These are phyloP conservation scores for Arabidopsis lyrata DNA, from an alignment of 441 rosid genomes.

Conservation along the genomic window DNA sequence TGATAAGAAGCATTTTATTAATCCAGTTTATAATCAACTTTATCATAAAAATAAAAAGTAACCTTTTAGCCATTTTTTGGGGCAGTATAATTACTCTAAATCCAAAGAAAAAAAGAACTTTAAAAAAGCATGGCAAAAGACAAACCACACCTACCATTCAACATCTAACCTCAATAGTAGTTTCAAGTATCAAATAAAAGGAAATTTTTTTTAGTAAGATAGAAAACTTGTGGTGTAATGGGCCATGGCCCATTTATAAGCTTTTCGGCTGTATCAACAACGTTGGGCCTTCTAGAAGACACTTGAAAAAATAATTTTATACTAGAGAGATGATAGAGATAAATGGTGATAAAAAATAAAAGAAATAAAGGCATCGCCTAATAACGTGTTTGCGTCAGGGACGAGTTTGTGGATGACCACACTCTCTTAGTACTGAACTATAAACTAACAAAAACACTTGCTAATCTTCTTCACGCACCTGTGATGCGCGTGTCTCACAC, in stretches of 20 bases:
- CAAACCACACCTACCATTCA: not conserved
- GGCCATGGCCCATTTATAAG: slow-evolving; percentile 18
- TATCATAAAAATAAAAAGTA: no score
- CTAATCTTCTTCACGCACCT: slow-evolving; percentile 12
- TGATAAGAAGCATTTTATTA: not conserved
- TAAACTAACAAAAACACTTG: slow-evolving; percentile 29
- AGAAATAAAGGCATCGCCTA: slow-evolving; percentile 34
- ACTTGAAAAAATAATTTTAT: no score
- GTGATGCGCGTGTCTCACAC: slow-evolving; percentile 2
- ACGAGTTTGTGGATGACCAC: slow-evolving; percentile 36
- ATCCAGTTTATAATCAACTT: not conserved
- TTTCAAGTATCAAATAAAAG: not conserved
- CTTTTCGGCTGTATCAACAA: not conserved
- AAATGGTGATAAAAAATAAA: not conserved
- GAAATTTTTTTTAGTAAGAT: no score
- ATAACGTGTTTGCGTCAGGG: slow-evolving; percentile 41
- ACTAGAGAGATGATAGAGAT: slow-evolving; percentile 17
- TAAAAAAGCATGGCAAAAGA: not conserved
- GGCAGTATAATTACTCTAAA: not conserved
- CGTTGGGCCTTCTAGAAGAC: slow-evolving; percentile 35
- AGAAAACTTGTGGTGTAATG: not conserved
- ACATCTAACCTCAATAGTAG: not conserved
- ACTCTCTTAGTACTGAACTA: slow-evolving; percentile 15
- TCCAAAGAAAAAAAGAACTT: not conserved
- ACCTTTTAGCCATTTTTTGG: not conserved